phyloP scores from a whole-genome alignment of 352 stramenopile species.

The Phytophthora hibernalis region DNA sequence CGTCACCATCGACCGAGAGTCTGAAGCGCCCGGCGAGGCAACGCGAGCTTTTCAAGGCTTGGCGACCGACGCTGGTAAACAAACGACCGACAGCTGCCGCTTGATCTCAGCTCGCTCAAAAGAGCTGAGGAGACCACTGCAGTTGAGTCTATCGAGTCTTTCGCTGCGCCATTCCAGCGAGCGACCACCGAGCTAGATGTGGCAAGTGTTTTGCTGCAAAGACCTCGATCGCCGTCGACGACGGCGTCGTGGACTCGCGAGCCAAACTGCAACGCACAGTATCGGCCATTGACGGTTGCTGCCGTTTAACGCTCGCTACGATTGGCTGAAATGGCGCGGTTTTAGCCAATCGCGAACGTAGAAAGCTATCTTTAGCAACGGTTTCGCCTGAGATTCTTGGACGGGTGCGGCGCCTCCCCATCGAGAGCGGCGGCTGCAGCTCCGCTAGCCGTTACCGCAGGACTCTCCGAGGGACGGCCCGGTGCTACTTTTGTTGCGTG shows the following conservation, averaged over 20 bases:
- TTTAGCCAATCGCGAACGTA: slow-evolving; percentile 1
- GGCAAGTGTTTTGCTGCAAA: too few species aligned
- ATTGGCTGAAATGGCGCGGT: slow-evolving; percentile 17
- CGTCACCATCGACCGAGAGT: slow-evolving; percentile 1
- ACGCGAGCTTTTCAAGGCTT: background rate
- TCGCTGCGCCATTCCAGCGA: background rate
- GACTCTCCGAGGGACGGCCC: slow-evolving; percentile 5
- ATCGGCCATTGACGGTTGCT: too few species aligned
- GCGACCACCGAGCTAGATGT: background rate
- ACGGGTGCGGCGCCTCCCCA: slow-evolving; percentile 5
- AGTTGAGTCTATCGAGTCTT: background rate
- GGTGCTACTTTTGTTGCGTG: slow-evolving; percentile 28
- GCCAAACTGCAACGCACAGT: background rate
- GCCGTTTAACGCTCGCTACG: slow-evolving; percentile 5
- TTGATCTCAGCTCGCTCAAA: background rate
- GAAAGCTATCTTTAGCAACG: slow-evolving; percentile 17
- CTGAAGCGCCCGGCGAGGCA: background rate
- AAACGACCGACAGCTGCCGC: background rate
- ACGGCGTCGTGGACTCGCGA: background rate
- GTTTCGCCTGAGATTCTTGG: slow-evolving; percentile 20
- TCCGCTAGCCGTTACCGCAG: slow-evolving; percentile 17
- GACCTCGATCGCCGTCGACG: background rate
- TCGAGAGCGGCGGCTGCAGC: background rate
- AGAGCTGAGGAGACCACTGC: background rate
- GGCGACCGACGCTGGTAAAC: background rate